Evolutionary conservation across 2,329 filamentous ascomycete genomes (phyloP).

Genomic region (Pyricularia pennisetigena): DNA sequence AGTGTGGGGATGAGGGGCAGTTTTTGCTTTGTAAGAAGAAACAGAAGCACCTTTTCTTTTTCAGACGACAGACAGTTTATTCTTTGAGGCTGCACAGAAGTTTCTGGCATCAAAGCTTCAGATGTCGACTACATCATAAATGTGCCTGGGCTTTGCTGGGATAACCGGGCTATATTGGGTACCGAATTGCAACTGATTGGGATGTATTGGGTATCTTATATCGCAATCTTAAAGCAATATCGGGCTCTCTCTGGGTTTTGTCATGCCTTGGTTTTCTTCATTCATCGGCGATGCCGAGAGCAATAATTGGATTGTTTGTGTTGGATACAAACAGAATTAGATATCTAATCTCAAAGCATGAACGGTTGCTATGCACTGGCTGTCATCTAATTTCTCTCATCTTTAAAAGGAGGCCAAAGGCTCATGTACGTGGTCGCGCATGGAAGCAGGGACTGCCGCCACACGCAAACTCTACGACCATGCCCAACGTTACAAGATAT

Average conservation of each 20-base stretch:
- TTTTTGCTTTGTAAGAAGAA: no score
- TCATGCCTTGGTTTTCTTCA: neutral
- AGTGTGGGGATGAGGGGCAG: neutral
- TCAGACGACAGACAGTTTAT: neutral
- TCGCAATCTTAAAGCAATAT: neutral
- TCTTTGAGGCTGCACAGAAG: neutral
- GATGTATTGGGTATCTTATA: neutral
- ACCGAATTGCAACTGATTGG: neutral
- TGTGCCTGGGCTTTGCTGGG: no score
- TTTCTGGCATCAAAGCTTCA: neutral
- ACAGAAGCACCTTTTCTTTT: neutral
- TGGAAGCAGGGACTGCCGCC: neutral
- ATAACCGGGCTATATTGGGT: neutral
- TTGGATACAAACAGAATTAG: neutral
- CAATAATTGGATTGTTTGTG: neutral
- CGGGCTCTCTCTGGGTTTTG: neutral
- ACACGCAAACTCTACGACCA: neutral
- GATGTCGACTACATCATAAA: no score
- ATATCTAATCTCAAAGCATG: neutral
- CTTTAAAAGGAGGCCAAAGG: no score
- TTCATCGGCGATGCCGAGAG: neutral
- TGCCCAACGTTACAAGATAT: neutral
- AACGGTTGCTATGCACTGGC: neutral
- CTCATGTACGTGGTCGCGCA: no score
- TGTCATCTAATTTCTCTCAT: neutral